Conservation (phyloP, 2,329 filamentous ascomycete genomes). For the Teratosphaeria pseudoeucalypti region DNA sequence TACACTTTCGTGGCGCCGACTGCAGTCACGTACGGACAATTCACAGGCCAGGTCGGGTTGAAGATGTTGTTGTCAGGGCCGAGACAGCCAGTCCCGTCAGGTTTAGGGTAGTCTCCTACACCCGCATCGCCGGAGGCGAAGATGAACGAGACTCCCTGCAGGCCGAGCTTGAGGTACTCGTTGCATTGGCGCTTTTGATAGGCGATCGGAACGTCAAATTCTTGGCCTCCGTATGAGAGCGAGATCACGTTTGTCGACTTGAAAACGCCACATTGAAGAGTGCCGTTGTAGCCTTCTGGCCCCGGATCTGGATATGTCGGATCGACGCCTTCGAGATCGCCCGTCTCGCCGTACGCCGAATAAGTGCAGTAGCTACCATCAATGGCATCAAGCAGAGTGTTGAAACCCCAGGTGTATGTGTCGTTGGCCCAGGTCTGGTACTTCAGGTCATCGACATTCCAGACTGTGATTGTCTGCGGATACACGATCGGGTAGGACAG, state of each 20-base stretch:
- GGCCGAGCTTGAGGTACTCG: slow-evolving; percentile 35
- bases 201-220: slow-evolving; percentile 41
- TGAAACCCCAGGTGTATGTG: slow-evolving; percentile 24
- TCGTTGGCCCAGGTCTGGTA: slow-evolving; percentile 27
- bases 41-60: slow-evolving; percentile 5
- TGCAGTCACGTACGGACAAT: slow-evolving; percentile 25
- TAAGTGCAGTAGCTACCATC: slow-evolving; percentile 45
- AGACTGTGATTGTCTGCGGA: slow-evolving; percentile 38
- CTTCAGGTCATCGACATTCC: slow-evolving; percentile 37
- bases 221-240: slow-evolving; percentile 46
- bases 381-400: slow-evolving; percentile 41
- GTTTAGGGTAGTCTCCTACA: slow-evolving; percentile 24
- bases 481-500: slow-evolving; percentile 40
- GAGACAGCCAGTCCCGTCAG: slow-evolving; percentile 13
- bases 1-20: slow-evolving; percentile 38
- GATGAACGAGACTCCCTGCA: slow-evolving; percentile 36
- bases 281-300: slow-evolving; percentile 38
- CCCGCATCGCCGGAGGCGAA: slow-evolving; percentile 38
- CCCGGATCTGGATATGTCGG: slow-evolving; percentile 34
- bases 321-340: slow-evolving; percentile 34
- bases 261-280: slow-evolving; percentile 35
- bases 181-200: slow-evolving; percentile 40
- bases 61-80: slow-evolving; percentile 11
- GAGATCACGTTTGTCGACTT: slow-evolving; percentile 46
- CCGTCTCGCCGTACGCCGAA: slow-evolving; percentile 24